A percentile compares a stretch with the other conserved stretches of the same genome.
Conservation (phyloP, 306 rosid genomes). For the Quercus suber region DNA sequence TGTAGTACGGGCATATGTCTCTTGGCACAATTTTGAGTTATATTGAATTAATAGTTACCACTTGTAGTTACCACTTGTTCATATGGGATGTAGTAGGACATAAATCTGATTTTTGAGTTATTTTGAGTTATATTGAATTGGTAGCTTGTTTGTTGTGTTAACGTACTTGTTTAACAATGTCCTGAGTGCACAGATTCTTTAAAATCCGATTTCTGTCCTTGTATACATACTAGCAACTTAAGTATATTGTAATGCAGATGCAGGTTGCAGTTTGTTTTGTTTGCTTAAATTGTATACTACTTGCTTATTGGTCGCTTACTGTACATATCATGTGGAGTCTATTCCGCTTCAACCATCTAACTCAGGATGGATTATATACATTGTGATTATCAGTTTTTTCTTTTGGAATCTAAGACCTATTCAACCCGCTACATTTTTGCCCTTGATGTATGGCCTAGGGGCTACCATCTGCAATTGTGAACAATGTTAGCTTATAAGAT, state of each 20-base stretch:
- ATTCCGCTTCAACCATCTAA: not conserved
- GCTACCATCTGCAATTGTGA: too few species aligned
- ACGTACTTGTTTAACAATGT: slow-evolving; percentile 13
- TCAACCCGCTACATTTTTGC: too few species aligned
- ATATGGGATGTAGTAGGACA: too few species aligned
- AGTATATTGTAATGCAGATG: not conserved
- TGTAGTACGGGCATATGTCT: slow-evolving; percentile 30
- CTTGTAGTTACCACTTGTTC: too few species aligned
- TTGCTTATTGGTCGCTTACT: not conserved
- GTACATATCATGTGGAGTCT: not conserved
- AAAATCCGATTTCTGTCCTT: not conserved
- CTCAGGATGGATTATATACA: not conserved
- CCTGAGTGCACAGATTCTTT: not conserved
- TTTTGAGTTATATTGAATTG: slow-evolving; percentile 28
- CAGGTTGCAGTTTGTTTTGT: too few species aligned
- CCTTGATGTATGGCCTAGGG: too few species aligned
- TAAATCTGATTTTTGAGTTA: not conserved
- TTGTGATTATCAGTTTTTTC: not conserved
- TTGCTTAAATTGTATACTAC: not conserved
- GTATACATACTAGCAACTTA: not conserved
- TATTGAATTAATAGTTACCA: slow-evolving; percentile 8
- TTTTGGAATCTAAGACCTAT: not conserved
- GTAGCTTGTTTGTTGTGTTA: not conserved
- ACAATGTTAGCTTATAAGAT: not conserved
- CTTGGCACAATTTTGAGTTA: slow-evolving; percentile 30